Conservation (phyloP, 2,329 filamentous ascomycete species). For the Ambrosiella cleistominuta region DNA sequence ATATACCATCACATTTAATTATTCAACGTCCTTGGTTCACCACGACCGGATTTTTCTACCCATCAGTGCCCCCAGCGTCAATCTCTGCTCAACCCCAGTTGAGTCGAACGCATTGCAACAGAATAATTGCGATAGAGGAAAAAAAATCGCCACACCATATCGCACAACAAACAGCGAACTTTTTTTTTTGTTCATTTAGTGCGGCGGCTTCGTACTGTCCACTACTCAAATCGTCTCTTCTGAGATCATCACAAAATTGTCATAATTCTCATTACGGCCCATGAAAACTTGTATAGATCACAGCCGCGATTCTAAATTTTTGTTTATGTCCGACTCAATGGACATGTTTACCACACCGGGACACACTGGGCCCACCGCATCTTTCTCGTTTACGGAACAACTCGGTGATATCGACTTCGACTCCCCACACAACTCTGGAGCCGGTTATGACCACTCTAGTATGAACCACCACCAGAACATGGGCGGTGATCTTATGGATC, state of each 20-base stretch:
- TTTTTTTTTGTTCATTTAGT: not conserved
- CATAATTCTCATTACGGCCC: not conserved
- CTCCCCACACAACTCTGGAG: not conserved
- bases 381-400: conserved; percentile 2
- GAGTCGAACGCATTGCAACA: not conserved
- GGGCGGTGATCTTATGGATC: not conserved
- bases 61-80: not conserved
- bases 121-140: not conserved
- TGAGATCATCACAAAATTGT: not conserved
- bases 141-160: not conserved
- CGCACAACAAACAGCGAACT: not conserved
- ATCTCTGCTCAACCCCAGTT: not conserved
- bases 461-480: not conserved
- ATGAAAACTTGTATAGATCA: conserved; percentile 8
- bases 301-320: conserved; percentile 4
- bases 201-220: not conserved
- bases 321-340: conserved; percentile 9
- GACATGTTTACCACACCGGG: conserved; percentile 6
- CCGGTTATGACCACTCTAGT: conserved; percentile 16
- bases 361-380: conserved; percentile 7
- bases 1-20: no score
- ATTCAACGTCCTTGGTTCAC: not conserved
- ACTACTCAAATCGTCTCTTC: not conserved
- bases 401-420: conserved; percentile 4
- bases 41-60: not conserved